These are phyloP conservation scores for Russula dissimulans DNA, from an alignment of 768 basidiomycete genomes.

Conservation along the genomic window DNA sequence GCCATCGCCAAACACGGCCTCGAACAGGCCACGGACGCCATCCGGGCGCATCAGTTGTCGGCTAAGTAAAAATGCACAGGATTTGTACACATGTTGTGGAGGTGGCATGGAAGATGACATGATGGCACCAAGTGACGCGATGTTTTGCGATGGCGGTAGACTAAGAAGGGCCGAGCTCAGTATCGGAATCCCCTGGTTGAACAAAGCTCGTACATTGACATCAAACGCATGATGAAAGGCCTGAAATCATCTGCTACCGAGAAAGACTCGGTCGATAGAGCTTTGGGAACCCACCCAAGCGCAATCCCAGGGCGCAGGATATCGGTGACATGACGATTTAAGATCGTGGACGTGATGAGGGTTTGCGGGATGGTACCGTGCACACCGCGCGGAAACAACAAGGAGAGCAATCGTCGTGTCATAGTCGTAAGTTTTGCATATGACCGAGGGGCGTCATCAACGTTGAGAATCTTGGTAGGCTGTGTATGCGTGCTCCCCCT, in stretches of 20 bases:
- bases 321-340: slow-evolving; percentile 50
- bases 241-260: slow-evolving; percentile 40
- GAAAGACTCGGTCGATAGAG: slow-evolving; percentile 30
- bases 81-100: slow-evolving; percentile 45
- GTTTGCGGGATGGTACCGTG: slow-evolving; percentile 46
- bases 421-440: slow-evolving; percentile 37
- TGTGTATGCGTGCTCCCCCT: slow-evolving; percentile 19
- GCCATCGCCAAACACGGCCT: slow-evolving; percentile 59
- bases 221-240: slow-evolving; percentile 44
- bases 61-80: slow-evolving; percentile 56
- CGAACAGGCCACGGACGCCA: slow-evolving; percentile 61
- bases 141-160: slow-evolving; percentile 54
- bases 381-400: slow-evolving; percentile 47
- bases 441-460: slow-evolving; percentile 35
- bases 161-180: slow-evolving; percentile 30
- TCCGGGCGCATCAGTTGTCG: slow-evolving; percentile 61
- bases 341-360: slow-evolving; percentile 46
- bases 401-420: slow-evolving; percentile 34
- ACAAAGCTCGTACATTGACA: slow-evolving; percentile 46
- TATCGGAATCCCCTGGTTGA: neutral
- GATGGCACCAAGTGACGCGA: slow-evolving; percentile 49
- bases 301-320: slow-evolving; percentile 51
- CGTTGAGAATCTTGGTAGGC: slow-evolving; percentile 35
- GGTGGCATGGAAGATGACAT: slow-evolving; percentile 36
- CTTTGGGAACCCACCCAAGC: slow-evolving; percentile 67